phyloP scores from a whole-genome alignment of 208 protist genomes.

The Leishmania amazonensis region DNA sequence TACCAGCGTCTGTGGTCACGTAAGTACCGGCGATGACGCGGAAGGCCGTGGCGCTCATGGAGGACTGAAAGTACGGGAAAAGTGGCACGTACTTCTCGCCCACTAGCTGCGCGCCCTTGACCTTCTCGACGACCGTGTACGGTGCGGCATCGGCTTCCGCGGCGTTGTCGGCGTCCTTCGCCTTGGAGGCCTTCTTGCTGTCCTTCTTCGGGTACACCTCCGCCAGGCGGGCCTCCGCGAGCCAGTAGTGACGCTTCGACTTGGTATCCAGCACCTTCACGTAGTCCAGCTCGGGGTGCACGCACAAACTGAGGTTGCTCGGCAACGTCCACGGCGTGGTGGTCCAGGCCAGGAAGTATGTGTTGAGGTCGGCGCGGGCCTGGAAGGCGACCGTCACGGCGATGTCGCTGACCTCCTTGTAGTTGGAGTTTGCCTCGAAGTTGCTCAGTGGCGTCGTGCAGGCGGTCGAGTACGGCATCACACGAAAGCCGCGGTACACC shows the following conservation, averaged over 20 bases:
- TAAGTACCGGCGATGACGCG: conserved; percentile 95
- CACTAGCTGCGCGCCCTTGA: conserved; percentile 91
- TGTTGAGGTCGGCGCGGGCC: conserved; percentile 66
- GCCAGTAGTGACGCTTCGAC: conserved; percentile 82
- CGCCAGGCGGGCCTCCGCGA: conserved; percentile 72
- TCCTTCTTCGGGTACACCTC: conserved; percentile 85
- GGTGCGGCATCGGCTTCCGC: conserved; percentile 30
- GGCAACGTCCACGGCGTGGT: conserved; percentile 99
- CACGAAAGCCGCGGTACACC: conserved; percentile 99
- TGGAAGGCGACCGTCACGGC: conserved; percentile 94
- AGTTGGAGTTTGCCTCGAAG: conserved; percentile 99
- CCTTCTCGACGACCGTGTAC: conserved; percentile 78
- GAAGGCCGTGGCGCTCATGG: conserved; percentile 83
- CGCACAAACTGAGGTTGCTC: conserved; percentile 98
- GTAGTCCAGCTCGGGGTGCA: conserved; percentile 98
- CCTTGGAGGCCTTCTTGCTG: conserved; percentile 30
- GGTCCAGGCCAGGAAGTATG: conserved; percentile 98
- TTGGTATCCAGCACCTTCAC: conserved; percentile 94
- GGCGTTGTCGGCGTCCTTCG: conserved; percentile 10
- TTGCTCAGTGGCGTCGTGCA: conserved; percentile 99
- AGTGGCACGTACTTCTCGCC: conserved; percentile 96
- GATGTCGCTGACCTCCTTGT: conserved; percentile 98
- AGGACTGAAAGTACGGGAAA: conserved; percentile 96
- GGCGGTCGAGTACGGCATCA: conserved; percentile 99
- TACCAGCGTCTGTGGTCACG: conserved; percentile 98